A percentile compares a stretch with the other conserved stretches of the same genome.
These are phyloP conservation scores for Heliamphora pulchella DNA, from an alignment of 179 eudicot genomes.

Conservation along the genomic window DNA sequence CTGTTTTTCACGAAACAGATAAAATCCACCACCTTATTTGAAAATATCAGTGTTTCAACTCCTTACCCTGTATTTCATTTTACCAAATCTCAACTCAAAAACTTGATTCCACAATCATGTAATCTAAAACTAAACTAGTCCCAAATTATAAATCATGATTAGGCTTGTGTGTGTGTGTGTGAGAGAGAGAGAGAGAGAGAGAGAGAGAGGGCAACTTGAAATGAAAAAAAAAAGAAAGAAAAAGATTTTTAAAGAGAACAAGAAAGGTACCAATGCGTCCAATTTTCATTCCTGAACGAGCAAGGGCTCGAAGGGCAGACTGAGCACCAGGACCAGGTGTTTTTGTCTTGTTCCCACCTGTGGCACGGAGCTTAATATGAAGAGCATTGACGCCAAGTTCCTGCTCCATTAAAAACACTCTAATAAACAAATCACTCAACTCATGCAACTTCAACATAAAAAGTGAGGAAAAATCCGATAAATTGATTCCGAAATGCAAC, in stretches of 20 bases:
- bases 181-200: not conserved
- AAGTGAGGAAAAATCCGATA: no score
- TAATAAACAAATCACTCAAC: no score
- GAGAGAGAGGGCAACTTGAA: not conserved
- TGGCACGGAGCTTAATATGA: conserved; percentile 83
- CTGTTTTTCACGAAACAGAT: not conserved
- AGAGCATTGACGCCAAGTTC: conserved; percentile 77
- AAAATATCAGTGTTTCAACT: not conserved
- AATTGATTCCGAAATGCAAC: no score
- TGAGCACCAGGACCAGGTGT: conserved; percentile 98
- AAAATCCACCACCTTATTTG: not conserved
- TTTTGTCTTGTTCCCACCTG: conserved; percentile 89
- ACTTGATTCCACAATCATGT: not conserved
- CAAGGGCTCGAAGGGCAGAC: conserved; percentile 84
- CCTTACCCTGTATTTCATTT: no score
- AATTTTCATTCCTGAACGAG: conserved; percentile 90
- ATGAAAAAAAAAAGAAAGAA: not conserved
- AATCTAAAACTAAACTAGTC: not conserved
- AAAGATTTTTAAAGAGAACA: not conserved
- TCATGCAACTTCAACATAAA: no score
- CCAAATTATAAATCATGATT: not conserved
- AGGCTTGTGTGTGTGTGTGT: not conserved
- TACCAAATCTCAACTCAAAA: not conserved
- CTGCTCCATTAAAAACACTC: conserved; percentile 14
- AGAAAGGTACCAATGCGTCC: conserved; percentile 67